Evolutionary conservation across 164 flowering plant species (phyloP).

Genomic region (Tinospora cordifolia): DNA sequence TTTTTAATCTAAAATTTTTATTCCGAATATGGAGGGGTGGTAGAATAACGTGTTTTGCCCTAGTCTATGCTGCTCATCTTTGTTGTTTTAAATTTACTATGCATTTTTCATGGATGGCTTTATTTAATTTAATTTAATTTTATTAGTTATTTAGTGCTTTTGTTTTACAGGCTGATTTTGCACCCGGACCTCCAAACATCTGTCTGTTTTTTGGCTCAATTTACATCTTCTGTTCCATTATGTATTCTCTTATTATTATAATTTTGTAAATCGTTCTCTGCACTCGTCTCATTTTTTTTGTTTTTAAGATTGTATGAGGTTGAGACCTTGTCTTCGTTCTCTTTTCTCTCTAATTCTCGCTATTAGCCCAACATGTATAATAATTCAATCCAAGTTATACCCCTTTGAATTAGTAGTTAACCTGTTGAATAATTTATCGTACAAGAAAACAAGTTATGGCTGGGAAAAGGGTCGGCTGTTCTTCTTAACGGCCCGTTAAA

Average conservation of each 20-base stretch:
- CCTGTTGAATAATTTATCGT: neutral
- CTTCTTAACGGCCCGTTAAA: neutral
- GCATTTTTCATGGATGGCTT: too few species aligned
- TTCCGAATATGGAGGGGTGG: neutral
- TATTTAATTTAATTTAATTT: too few species aligned
- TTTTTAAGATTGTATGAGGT: neutral
- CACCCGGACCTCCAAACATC: too few species aligned
- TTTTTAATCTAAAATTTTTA: neutral
- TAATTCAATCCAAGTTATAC: neutral
- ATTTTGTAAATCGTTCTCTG: too few species aligned
- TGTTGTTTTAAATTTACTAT: too few species aligned
- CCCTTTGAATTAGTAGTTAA: neutral
- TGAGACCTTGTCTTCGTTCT: neutral
- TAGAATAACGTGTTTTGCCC: neutral
- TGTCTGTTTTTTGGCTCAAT: too few species aligned
- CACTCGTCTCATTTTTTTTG: neutral
- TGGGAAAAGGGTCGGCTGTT: neutral
- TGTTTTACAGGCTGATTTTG: neutral
- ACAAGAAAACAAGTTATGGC: neutral
- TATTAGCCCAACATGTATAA: neutral
- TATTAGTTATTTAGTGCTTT: neutral
- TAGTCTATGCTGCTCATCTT: too few species aligned
- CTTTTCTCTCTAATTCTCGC: neutral
- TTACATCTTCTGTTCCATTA: too few species aligned
- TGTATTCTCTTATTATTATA: too few species aligned